These are phyloP conservation scores for Penicillium sp. DNA, from an alignment of 2,329 filamentous ascomycete genomes.

Conservation along the genomic window DNA sequence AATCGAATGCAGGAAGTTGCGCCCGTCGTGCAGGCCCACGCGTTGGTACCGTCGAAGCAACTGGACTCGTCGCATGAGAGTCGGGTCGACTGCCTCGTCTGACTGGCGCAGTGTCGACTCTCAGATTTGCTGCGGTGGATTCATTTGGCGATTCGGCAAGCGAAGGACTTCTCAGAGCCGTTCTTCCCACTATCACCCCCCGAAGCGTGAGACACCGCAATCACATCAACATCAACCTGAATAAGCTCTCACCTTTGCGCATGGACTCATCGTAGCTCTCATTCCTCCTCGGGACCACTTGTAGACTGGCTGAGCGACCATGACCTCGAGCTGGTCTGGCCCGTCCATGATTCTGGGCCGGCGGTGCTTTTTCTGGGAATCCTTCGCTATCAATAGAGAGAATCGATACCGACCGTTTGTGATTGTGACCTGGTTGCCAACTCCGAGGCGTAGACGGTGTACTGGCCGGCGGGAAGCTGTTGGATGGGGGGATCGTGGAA, in stretches of 20 bases:
- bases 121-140: slow-evolving; percentile 22
- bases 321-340: slow-evolving; percentile 59
- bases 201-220: no score
- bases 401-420: slow-evolving; percentile 74
- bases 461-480: slow-evolving; percentile 37
- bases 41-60: slow-evolving; percentile 33
- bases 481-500: slow-evolving; percentile 33
- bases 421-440: slow-evolving; percentile 48
- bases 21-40: slow-evolving; percentile 36
- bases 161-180: slow-evolving; percentile 29
- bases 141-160: slow-evolving; percentile 28
- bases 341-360: slow-evolving; percentile 34
- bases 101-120: slow-evolving; percentile 31
- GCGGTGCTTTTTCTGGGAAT: slow-evolving; percentile 27
- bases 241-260: slow-evolving; percentile 31
- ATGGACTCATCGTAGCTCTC: slow-evolving; percentile 37
- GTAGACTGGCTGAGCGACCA: slow-evolving; percentile 72
- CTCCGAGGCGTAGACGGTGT: slow-evolving; percentile 27
- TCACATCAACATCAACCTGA: no score
- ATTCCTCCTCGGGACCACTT: slow-evolving; percentile 56
- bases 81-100: slow-evolving; percentile 20
- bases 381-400: slow-evolving; percentile 62
- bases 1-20: slow-evolving; percentile 40
- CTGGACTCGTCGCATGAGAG: slow-evolving; percentile 28
- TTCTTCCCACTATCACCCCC: slow-evolving; percentile 24